Base-by-base conservation (phyloP, 805 yeast species). In the Ascoidea rubescens region DNA sequence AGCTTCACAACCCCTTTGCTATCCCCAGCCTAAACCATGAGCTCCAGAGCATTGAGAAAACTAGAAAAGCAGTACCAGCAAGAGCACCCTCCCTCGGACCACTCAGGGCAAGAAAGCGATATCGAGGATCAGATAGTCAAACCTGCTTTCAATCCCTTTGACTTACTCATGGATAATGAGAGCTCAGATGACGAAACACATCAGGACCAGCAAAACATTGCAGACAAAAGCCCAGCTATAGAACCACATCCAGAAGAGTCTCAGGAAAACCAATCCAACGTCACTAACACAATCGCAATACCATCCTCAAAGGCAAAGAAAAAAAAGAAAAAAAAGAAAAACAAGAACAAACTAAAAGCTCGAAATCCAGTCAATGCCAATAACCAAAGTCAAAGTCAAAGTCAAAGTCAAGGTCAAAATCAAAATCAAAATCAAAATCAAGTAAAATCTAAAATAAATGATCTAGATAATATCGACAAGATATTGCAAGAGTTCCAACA, bases 1-100 rank as follows among this genome's bases (percentile, higher is more conserved):
- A 21, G 28, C 28, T 21, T 21, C 28, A 21, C 28, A 21, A 21
- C 28, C 28, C 28, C 28, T 21, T 21, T 21, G 28, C 28, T 21
- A 21, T 21, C 28, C 28, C 28, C 28, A 21, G 28, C 28, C 28
- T 21, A 3, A 28, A 42, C 5, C 33, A 76, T 77, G 81, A 74
- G 79, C 64, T 71, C 77, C 1, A 68, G 80, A 57, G 77, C 76
- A 5, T 62, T 77, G 48, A 71, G 71, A 55, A 67, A 70, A 52
- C 60, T 77, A 10, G 73, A 74, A 53, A 70, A 62, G 50, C 54
- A 60, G 46, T 61, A 62, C 6, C 67, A 64, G 50, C 55, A 55
- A 17, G 57, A 55, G 21, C 53, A 47, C 28, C 28, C 28, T 21
- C 28, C 28, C 28, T 21, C 3, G 28, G 28, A 21, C 3, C 28